Evolutionary conservation across 305 asterid genomes (phyloP).

Genomic region (Plantago coronopus): DNA sequence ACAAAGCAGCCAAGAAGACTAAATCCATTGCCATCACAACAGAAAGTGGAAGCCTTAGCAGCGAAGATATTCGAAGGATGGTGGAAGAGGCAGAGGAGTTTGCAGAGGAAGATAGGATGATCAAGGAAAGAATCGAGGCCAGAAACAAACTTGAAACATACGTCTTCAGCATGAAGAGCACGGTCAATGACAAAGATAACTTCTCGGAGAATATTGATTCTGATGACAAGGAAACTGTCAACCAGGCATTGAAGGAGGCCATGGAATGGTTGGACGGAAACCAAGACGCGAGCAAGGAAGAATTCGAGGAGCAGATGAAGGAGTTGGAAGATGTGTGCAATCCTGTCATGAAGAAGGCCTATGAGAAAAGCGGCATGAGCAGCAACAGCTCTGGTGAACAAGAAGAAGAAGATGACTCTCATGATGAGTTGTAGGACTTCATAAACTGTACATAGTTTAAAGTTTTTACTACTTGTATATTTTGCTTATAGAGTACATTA

Average conservation of each 20-base stretch:
- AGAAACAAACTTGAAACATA: constrained; percentile 7
- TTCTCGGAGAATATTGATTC: constrained; percentile 5
- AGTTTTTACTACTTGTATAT: no score
- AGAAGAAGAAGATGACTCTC: constrained; percentile 5
- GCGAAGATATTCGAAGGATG: constrained; percentile 5
- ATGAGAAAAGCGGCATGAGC: constrained; percentile 3
- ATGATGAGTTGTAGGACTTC: background rate
- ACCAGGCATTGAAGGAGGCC: constrained; percentile 6
- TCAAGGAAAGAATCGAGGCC: constrained; percentile 7
- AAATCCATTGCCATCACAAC: constrained; percentile 12
- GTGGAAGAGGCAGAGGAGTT: constrained; percentile 13
- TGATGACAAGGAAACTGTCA: constrained; percentile 10
- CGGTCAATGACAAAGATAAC: background rate
- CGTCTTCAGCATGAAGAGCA: constrained; percentile 8
- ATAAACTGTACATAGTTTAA: no score
- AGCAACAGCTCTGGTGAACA: background rate
- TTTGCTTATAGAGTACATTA: no score
- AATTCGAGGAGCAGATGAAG: constrained; percentile 30
- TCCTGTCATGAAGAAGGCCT: constrained; percentile 25
- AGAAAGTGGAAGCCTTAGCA: constrained; percentile 3
- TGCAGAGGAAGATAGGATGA: constrained; percentile 14
- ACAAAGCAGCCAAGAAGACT: constrained; percentile 10
- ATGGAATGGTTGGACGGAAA: constrained; percentile 31
- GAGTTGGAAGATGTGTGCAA: constrained; percentile 34
- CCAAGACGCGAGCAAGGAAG: constrained; percentile 29